Percentiles rank a stretch among this genome's conserved stretches.
Evolutionary conservation across 345 rosid genomes (phyloP).

Genomic region (Citrus sinensis): DVS_A1.0 CM039167.1:754001-754500

Average conservation of each 20-base stretch:
- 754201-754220: constrained; percentile 52
- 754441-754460: constrained; percentile 85
- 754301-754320: not conserved
- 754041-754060: constrained; percentile 36
- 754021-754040: constrained; percentile 20
- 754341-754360: not conserved
- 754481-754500: constrained; percentile 85
- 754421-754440: constrained; percentile 73
- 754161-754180: constrained; percentile 66
- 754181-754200: constrained; percentile 58
- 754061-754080: constrained; percentile 85
- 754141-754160: constrained; percentile 57
- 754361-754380: constrained; percentile 1
- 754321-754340: not conserved
- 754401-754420: not conserved
- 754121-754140: constrained; percentile 28
- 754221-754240: constrained; percentile 24
- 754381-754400: not conserved
- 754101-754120: constrained; percentile 54
- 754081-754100: constrained; percentile 64
- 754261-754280: constrained; percentile 68
- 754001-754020: constrained; percentile 29
- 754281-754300: constrained; percentile 81
- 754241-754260: constrained; percentile 60
- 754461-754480: constrained; percentile 84